Evolutionary conservation across 192 early-diverging fungal genomes (phyloP), one percentile per base, ranked within the genome.

Genomic region (Gorgonomyces haynaldii): DNA sequence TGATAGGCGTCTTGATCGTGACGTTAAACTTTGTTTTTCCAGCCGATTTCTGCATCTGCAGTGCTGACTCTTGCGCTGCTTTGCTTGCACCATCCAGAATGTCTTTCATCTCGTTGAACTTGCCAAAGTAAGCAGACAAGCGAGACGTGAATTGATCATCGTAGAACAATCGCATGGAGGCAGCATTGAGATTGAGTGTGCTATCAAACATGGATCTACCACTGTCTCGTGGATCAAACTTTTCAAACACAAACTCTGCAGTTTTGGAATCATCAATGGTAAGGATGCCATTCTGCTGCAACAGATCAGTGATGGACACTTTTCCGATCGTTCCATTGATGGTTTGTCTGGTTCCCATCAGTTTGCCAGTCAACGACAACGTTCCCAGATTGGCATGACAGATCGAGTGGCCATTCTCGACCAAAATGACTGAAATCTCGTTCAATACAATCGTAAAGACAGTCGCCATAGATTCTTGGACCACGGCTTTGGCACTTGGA

Each of bases 241-340:
- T 93, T 47, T 98, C 81, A 53, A 85, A 95, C 2, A 62, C 62
- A 42, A 98, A 89, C 49, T 91, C 85, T 0, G 89, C 89, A 23
- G 91, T 64, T 45, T 93, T 81, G 22, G 86, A 82, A 8, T 89
- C 88, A 60, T 92, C 81, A 50, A 98, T 88, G 2, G 71, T 73
- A 6, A 95, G 59, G 15, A 95, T 71, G n/a, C n/a, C n/a, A n/a
- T n/a, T n/a, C n/a, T n/a, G 52, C 4, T 23, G 22, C 3, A 63
- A 40, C 15, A 62, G 55, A 39, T 74, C 65, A 16, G 57, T 41
- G 17, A 73, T 56, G 2, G 66, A 67, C 10, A 65, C 35, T 37
- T 64, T 66, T n/a, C 72, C 72, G 34, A 74, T 42, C 19, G 62
- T 65, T 17, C 66, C 64, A 4, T 2, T 47, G 9, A 68, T 72